Evolutionary conservation across 164 flowering plant species (phyloP).

Genomic region (Chimonanthus praecox): DNA sequence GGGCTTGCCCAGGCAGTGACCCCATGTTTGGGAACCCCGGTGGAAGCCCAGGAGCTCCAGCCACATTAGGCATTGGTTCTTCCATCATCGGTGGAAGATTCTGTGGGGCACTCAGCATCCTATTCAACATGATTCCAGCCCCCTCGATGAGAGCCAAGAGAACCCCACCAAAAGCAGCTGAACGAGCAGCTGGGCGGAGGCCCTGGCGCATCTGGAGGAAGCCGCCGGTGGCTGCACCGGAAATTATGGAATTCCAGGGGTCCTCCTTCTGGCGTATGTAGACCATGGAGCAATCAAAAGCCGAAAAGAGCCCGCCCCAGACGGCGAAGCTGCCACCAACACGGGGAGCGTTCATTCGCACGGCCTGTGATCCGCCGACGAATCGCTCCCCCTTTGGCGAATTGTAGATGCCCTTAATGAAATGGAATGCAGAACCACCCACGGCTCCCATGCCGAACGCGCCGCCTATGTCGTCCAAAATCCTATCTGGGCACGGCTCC

Average conservation of each 20-base stretch:
- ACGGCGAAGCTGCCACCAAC: conserved; percentile 86
- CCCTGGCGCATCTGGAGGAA: conserved; percentile 82
- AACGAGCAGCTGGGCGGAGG: conserved; percentile 40
- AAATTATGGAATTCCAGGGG: conserved; percentile 88
- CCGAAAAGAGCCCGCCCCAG: conserved; percentile 89
- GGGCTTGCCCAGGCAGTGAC: conserved; percentile 3
- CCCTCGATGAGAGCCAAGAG: conserved; percentile 80
- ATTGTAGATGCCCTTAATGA: conserved; percentile 54
- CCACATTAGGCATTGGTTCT: conserved; percentile 30
- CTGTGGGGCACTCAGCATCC: conserved; percentile 44
- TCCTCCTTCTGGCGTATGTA: conserved; percentile 88
- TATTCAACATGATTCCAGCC: conserved; percentile 70
- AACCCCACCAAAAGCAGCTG: conserved; percentile 69
- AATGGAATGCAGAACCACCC: too few relatives aligned
- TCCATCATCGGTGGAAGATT: conserved; percentile 49
- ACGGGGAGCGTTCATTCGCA: conserved; percentile 65
- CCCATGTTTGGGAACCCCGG: conserved; percentile 24
- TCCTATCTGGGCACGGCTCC: conserved; percentile 86
- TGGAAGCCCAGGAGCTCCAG: conserved; percentile 14
- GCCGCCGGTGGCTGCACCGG: conserved; percentile 93
- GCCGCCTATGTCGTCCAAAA: conserved; percentile 80
- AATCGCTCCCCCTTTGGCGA: conserved; percentile 57
- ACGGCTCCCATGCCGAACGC: conserved; percentile 46
- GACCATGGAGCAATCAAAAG: conserved; percentile 79
- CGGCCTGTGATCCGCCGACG: too few relatives aligned